These are phyloP conservation scores for Poterioochromonas sp. DNA, from an alignment of 352 stramenopile genomes.

Conservation along the genomic window DNA sequence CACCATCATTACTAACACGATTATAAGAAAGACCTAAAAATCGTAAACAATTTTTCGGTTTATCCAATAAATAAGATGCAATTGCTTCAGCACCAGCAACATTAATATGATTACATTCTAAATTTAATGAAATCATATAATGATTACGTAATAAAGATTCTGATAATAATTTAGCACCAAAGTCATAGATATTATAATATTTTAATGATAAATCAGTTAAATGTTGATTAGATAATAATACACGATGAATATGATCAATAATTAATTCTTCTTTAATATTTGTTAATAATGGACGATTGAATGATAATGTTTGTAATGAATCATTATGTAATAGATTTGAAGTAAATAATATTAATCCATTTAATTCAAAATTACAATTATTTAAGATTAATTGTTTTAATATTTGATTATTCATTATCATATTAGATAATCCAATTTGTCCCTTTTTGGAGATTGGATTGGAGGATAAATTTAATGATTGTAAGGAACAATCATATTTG, in stretches of 20 bases:
- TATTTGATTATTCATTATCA: not conserved
- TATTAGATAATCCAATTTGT: not conserved
- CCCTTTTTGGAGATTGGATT: not conserved
- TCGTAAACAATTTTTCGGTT: not conserved
- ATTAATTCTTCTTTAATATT: not conserved
- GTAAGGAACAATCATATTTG: not conserved
- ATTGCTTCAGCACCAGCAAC: conserved; percentile 17
- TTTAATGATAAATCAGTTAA: not conserved
- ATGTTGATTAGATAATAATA: not conserved
- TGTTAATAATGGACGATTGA: conserved; percentile 5
- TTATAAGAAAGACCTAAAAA: not conserved
- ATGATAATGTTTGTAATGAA: not conserved
- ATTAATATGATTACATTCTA: conserved; percentile 27
- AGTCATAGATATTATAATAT: not conserved
- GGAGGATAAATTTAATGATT: not conserved
- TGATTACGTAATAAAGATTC: not conserved
- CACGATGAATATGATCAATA: not conserved
- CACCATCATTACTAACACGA: conserved; percentile 18
- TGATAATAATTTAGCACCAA: not conserved
- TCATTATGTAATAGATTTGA: not conserved
- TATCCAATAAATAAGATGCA: not conserved
- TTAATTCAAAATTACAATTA: conserved; percentile 20
- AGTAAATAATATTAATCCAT: not conserved
- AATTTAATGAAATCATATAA: conserved; percentile 1
- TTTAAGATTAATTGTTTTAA: not conserved